phyloP scores from a whole-genome alignment of 352 stramenopile genomes.

The Pythium utonaiense region DNA sequence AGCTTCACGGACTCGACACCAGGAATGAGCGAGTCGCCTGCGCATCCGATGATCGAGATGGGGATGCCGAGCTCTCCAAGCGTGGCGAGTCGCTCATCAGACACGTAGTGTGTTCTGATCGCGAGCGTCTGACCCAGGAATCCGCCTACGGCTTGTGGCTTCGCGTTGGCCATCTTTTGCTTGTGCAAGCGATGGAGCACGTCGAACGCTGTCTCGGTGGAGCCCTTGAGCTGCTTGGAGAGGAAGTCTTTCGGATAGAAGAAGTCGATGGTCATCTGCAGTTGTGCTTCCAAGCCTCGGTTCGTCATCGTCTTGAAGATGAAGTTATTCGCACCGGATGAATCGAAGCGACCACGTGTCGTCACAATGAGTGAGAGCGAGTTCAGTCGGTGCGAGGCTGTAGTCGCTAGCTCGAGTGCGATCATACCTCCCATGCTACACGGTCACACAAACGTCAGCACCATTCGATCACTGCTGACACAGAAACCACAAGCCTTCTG shows the following conservation, averaged over 20 bases:
- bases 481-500: neutral
- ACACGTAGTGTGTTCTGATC: conserved; percentile 39
- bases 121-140: conserved; percentile 43
- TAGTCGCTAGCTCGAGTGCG: conserved; percentile 44
- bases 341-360: conserved; percentile 44
- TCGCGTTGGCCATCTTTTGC: conserved; percentile 22
- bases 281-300: conserved; percentile 31
- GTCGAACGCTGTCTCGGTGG: conserved; percentile 32
- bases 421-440: conserved; percentile 75
- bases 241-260: conserved; percentile 53
- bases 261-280: conserved; percentile 44
- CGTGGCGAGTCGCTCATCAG: conserved; percentile 30
- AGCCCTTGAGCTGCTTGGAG: conserved; percentile 28
- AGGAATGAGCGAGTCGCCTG: conserved; percentile 37
- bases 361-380: conserved; percentile 65
- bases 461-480: no score
- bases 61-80: conserved; percentile 28
- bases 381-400: conserved; percentile 40
- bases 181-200: conserved; percentile 41
- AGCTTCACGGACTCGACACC: conserved; percentile 32
- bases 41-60: conserved; percentile 35
- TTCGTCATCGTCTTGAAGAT: conserved; percentile 37
- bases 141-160: conserved; percentile 27
- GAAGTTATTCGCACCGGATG: conserved; percentile 23
- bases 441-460: neutral